Base-by-base conservation (phyloP, 2,329 filamentous ascomycete species). In the Fusarium penzigii region DNA sequence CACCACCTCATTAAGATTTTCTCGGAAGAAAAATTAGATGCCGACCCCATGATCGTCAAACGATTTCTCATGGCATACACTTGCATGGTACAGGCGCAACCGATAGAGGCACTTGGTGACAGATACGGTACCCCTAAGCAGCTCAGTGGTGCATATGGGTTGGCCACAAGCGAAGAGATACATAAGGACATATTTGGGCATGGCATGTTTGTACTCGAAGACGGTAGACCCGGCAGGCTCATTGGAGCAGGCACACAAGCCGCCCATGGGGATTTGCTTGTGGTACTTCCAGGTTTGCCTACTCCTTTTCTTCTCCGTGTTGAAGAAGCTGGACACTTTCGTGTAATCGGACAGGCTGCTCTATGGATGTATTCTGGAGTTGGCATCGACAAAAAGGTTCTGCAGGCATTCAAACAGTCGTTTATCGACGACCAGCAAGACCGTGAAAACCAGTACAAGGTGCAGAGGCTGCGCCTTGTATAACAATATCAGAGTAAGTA, bases 41-140 rank as follows among this genome's bases (percentile, higher is more conserved):
- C 20, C 7, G 20, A 25, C 7, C 20, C 20, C 7, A 25, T 25
- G 20, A 41, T 0, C 10, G 29, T 11, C 10, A 11, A 46, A 7
- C 48, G 51, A 4, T 39, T 58, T 1, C 32, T 58, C 32, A 46
- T 58, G 5, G 51, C n/a, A 0, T 58, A 58, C 17, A 40, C 38
- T 3, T 58, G 48, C 4, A 58, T 58, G 48, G 29, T 56, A 0
- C 42, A 58, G 0, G 3, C 3, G 0, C 45, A 58, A 3, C 48
- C 55, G 0, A 25, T 52, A 20, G 44, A 3, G 36, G 20, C 39
- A 0, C 38, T 58, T 0, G 36, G 48, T 0, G 20, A 16, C 0
- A 9, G 29, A 16, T 48, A 52, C 12, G 48, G 43, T 1, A 34
- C 29, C 0, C 1, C 3, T 0, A 17, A 38, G 0, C 55, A 58